Base-by-base conservation (phyloP, 805 yeast species). In the Candida coquimbonensis region DNA sequence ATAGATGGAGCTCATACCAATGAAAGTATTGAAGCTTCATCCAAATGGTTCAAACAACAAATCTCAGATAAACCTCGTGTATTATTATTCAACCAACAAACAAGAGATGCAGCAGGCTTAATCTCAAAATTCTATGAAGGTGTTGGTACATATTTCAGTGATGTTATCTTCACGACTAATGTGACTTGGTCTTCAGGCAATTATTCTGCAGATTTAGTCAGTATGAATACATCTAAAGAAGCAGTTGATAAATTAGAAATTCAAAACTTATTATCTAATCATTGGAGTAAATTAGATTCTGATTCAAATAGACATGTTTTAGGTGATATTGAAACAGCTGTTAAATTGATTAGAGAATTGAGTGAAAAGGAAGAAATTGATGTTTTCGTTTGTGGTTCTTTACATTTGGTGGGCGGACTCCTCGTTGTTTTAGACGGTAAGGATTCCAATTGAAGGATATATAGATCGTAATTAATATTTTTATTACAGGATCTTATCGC, bases 1-100 rank as follows among this genome's bases (percentile, higher is more conserved):
- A 66, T 91, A 14, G 99, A 93, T 66, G 99, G 99, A 17, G 98
- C 99, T 0, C 99, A 93, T 57, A 93, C 99, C 0, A 67, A 75
- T 39, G 99, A 93, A 57, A 86, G 96, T 48, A 77, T 95, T 24
- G 71, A 72, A 29, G 95, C 81, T n/a, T 86, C 96, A 0, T 74
- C 91, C 0, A 66, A 65, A 9, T 93, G 99, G 99, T 87, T 83
- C 55, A 65, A 64, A 9, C 49, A 63, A n/a, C 69, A 68, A 16
- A 67, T 41, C 6, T 53, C 56, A 1, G 55, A 59, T n/a, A 59
- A 61, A 29, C 53, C 54, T 50, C 51, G 56, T 50, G 77, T 88
- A 8, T 70, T 93, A 19, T 64, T 93, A 7, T 93, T 95, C 70
- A 93, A 93, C 63, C 99, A 93, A 64, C 99, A 93, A 63, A 86